phyloP scores from a whole-genome alignment of 176 grass and related monocot genomes.

The Alopecurus myosuroides region DNA sequence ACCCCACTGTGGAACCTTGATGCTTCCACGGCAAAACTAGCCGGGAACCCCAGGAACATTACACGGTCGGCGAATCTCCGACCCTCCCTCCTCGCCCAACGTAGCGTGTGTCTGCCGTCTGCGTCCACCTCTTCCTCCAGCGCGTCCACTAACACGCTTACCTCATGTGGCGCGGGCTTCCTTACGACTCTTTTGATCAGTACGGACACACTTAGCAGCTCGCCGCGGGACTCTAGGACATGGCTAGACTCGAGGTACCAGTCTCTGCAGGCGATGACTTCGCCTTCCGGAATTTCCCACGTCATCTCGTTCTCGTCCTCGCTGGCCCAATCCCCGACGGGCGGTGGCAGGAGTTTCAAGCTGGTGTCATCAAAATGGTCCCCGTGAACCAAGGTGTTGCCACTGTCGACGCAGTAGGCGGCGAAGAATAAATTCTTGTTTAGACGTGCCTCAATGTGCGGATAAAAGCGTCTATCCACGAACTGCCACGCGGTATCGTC shows the following conservation, averaged over 20 bases:
- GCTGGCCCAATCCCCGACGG: not conserved
- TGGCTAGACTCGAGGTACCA: not conserved
- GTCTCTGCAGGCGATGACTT: not conserved
- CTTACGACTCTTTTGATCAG: not conserved
- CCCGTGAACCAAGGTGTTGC: not conserved
- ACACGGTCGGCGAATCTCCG: not conserved
- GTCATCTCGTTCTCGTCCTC: not conserved
- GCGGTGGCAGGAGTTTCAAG: not conserved
- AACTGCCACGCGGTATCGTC: not conserved
- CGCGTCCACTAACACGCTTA: not conserved
- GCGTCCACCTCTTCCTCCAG: not conserved
- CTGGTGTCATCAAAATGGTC: not conserved
- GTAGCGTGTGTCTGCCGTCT: not conserved
- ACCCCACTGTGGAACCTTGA: not conserved
- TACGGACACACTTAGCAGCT: not conserved
- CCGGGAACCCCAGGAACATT: not conserved
- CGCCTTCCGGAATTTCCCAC: not conserved
- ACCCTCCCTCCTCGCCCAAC: not conserved
- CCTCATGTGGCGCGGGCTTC: not conserved
- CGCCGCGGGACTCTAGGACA: not conserved
- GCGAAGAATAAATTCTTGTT: not conserved
- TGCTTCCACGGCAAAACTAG: not conserved
- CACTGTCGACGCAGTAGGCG: not conserved
- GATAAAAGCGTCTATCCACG: not conserved
- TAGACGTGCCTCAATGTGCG: not conserved